Evolutionary conservation across 139 green algal genomes (phyloP), one percentile per base, ranked within the genome.

Genomic region (Chlorella sp.): DNA sequence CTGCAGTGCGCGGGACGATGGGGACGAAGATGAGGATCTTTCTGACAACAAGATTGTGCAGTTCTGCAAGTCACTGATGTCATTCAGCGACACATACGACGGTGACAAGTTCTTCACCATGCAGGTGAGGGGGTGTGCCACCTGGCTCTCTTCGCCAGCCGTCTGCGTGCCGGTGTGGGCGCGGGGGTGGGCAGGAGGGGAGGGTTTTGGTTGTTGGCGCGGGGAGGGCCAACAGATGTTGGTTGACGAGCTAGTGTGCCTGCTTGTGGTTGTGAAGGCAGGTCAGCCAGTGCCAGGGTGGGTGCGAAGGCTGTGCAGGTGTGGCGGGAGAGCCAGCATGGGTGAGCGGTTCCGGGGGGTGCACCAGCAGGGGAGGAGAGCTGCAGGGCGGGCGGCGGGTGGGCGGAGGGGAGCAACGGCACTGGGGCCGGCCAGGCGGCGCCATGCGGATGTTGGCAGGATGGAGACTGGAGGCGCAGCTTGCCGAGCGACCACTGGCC

Each of bases 21-120:
- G 96, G 0, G 95, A 97, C 18, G 95, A 96, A 53, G 95, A 98
- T 26, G 95, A 96, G 3, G 95, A 97, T 85, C 90, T 98, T 39
- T 86, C 39, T n/a, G 81, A 97, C 78, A 98, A 98, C 86, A 78
- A 78, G 53, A 96, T 99, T 80, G 96, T 99, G 79, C 95, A 95
- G 81, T 93, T 97, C 28, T 98, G 95, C 89, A 91, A 90, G 42
- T 92, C 37, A 4, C 64, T 90, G 14, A 96, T 98, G 86, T 89
- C 92, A 19, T 95, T 98, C 1, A 94, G 91, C 0, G 91, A 97
- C 71, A 73, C 86, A 5, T 99, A 99, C 83, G 97, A 99, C 37
- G 97, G 96, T 4, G 91, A 97, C 81, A 96, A 97, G 0, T 99
- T 99, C 91, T 98, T 98, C 92, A 98, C 96, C 1, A 57, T 95